These are phyloP conservation scores for Russula abietina DNA, from an alignment of 768 basidiomycete genomes.

Conservation along the genomic window DNA sequence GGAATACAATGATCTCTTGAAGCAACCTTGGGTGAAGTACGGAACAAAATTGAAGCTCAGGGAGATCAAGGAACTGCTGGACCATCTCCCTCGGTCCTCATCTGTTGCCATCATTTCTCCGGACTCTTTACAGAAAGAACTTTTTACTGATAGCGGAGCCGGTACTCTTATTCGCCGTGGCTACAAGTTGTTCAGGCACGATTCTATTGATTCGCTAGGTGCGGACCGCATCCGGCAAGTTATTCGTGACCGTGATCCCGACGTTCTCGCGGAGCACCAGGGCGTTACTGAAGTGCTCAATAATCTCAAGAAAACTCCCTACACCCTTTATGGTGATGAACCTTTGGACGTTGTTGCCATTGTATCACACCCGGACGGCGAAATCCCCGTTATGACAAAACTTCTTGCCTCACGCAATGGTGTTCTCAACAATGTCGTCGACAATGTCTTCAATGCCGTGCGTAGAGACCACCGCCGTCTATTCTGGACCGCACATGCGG, in stretches of 20 bases:
- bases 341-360: slow-evolving; percentile 93
- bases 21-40: slow-evolving; percentile 97
- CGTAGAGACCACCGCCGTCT: slow-evolving; percentile 89
- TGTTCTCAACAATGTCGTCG: slow-evolving; percentile 87
- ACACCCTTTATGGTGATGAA: slow-evolving; percentile 97
- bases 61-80: slow-evolving; percentile 98
- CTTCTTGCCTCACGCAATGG: slow-evolving; percentile 84
- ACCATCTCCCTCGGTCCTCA: slow-evolving; percentile 95
- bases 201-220: slow-evolving; percentile 73
- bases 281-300: slow-evolving; percentile 85
- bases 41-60: slow-evolving; percentile 98
- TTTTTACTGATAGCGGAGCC: slow-evolving; percentile 97
- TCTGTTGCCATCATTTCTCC: slow-evolving; percentile 98
- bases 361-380: slow-evolving; percentile 84
- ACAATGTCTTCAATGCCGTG: slow-evolving; percentile 97
- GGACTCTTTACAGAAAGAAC: slow-evolving; percentile 88
- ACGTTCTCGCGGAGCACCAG: slow-evolving; percentile 73
- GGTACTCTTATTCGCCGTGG: slow-evolving; percentile 97
- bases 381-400: slow-evolving; percentile 88
- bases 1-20: slow-evolving; percentile 97
- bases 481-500: slow-evolving; percentile 96
- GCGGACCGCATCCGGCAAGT: slow-evolving; percentile 93
- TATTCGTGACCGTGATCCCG: slow-evolving; percentile 92
- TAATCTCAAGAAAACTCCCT: slow-evolving; percentile 73
- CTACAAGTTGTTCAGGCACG: slow-evolving; percentile 94